A percentile compares a stretch with the other conserved stretches of the same genome.
Conservation (phyloP, 2,329 filamentous ascomycete species). For the Rugonectria rugulosa region DNA sequence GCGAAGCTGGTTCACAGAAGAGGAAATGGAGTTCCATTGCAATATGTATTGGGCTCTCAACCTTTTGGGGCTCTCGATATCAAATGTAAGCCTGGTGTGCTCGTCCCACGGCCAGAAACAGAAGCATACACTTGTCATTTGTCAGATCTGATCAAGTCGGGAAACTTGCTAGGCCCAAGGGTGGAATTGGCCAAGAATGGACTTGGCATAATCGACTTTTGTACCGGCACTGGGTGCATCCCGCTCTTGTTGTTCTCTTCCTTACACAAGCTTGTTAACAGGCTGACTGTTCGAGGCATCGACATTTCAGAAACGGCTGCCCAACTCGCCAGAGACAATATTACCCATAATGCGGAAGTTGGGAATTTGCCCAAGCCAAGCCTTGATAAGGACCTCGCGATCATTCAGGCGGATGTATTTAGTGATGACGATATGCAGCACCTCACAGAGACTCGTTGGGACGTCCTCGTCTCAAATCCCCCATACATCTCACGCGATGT, state of each 20-base stretch:
- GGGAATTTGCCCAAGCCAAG: constrained; percentile 32
- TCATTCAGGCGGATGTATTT: constrained; percentile 61
- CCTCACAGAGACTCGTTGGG: constrained; percentile 46
- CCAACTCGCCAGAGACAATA: constrained; percentile 70
- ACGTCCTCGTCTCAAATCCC: constrained; percentile 86
- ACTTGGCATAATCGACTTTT: constrained; percentile 80
- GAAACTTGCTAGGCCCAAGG: constrained; percentile 14
- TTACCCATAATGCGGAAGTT: constrained; percentile 54
- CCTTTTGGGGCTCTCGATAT: constrained; percentile 88
- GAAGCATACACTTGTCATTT: constrained; percentile 71
- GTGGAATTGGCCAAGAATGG: constrained; percentile 23
- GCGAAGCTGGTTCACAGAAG: constrained; percentile 56
- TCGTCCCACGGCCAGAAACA: constrained; percentile 85
- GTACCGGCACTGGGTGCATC: constrained; percentile 92
- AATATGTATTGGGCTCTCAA: constrained; percentile 88
- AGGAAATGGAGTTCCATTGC: constrained; percentile 75
- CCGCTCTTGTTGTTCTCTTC: constrained; percentile 76
- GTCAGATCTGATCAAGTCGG: constrained; percentile 51
- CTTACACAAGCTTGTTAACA: constrained; percentile 52
- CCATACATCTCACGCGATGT: constrained; percentile 79
- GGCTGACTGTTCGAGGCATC: constrained; percentile 68
- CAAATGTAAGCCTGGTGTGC: constrained; percentile 75
- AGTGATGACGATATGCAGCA: constrained; percentile 46
- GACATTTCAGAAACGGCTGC: constrained; percentile 77
- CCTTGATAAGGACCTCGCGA: constrained; percentile 46